Base-by-base conservation (phyloP, 371 early-diverging fungal genomes). In the Umbelopsis sp. region DNA sequence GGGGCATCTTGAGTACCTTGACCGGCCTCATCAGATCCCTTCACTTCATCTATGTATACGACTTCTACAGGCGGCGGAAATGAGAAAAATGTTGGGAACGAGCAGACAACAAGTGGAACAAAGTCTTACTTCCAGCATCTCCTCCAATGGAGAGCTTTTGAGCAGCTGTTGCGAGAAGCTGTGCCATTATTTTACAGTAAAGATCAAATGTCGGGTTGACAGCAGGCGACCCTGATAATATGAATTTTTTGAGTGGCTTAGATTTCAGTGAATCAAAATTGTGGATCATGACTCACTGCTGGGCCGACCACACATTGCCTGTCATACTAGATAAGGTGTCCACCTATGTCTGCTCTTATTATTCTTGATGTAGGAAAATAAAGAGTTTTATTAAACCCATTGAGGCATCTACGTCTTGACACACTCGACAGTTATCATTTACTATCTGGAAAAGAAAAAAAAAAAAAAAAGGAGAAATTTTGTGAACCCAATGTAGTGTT, bases 1-100 rank as follows among this genome's bases (percentile, higher is more conserved):
- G 94, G 94, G 45, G 85, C 66, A 44, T 76, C 75, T 70, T 84
- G 74, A 44, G 87, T 79, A 66, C 94, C 93, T 35, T 65, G 73
- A 24, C 92, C 94, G 16, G 86, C 75, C 64, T 88, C 88, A 72
- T 94, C 95, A 24, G 87, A 86, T 53, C 95, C 95, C 50, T 79
- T 79, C 14, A 83, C 68, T 80, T 94, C 94, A 65, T 93, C 89
- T 45, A 94, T 85, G 74, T 86, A 90, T 18, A 86, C 72, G 53
- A 71, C 76, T 78, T 65, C 50, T 57, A 41, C 14, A 46, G 46
- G 45, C 11, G 46, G 45, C 11, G 48, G 25, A 9, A 46, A 45
- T 14, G 18, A 44, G 25, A 35, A 24, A 65, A 29, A 11, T 3
- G 18, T 6, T 14, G 32, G 25, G 24, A 46, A 46, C 16, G 4